Evolutionary conservation across 768 basidiomycete genomes (phyloP).

Genomic region (Termitomyces sp.): DNA sequence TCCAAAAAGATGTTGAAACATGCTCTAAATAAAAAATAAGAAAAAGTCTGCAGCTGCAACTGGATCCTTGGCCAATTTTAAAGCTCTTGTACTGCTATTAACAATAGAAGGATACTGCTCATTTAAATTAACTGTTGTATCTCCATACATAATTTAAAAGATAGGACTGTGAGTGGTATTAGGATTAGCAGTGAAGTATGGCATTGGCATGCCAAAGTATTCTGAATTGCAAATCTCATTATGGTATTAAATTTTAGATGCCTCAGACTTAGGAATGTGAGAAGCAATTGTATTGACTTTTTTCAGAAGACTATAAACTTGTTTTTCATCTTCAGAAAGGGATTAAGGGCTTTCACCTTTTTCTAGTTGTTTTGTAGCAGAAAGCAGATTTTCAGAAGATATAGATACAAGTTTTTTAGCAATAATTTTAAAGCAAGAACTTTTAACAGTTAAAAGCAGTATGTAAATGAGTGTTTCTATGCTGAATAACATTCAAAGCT

Average conservation of each 20-base stretch:
- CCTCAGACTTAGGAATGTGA: slow-evolving; percentile 28
- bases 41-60: slow-evolving; percentile 34
- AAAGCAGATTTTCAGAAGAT: too few species aligned
- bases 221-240: slow-evolving; percentile 30
- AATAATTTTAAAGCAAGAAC: slow-evolving; percentile 22
- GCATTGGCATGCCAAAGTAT: too few species aligned
- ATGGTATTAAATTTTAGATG: slow-evolving; percentile 22
- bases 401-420: slow-evolving; percentile 11
- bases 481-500: slow-evolving; percentile 32
- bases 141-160: slow-evolving; percentile 1
- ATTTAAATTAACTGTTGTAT: slow-evolving; percentile 3
- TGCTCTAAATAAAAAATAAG: slow-evolving; percentile 20
- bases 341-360: slow-evolving; percentile 17
- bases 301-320: slow-evolving; percentile 11
- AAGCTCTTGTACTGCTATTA: slow-evolving; percentile 13
- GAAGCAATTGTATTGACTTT: slow-evolving; percentile 19
- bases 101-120: slow-evolving; percentile 19
- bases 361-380: slow-evolving; percentile 20
- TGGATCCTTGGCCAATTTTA: slow-evolving; percentile 27
- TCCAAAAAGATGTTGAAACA: slow-evolving; percentile 23
- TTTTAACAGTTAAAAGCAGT: slow-evolving; percentile 28
- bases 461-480: slow-evolving; percentile 26
- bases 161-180: slow-evolving; percentile 25
- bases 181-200: slow-evolving; percentile 27
- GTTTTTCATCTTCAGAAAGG: not conserved